These are phyloP conservation scores for Cyberlindnera mycetangii DNA, from an alignment of 805 yeast genomes.

Conservation along the genomic window DNA sequence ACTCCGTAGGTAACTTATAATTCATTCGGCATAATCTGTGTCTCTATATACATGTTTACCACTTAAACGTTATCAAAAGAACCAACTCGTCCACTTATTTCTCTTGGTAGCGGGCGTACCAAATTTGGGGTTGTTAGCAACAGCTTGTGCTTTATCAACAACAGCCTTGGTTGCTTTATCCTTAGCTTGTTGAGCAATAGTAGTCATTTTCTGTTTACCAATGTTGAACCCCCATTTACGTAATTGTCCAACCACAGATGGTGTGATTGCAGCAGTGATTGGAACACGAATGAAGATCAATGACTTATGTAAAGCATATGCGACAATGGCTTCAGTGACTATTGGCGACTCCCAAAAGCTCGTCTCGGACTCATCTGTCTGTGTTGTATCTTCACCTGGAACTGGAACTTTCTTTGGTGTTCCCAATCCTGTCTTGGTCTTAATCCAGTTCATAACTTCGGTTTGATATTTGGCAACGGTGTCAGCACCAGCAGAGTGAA, in stretches of 20 bases:
- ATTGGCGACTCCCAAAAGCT: slow-evolving; percentile 38
- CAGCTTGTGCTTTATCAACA: slow-evolving; percentile 30
- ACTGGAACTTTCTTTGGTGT: slow-evolving; percentile 25
- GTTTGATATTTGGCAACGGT: slow-evolving; percentile 67
- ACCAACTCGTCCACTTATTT: slow-evolving; percentile 59
- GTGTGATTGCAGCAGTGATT: slow-evolving; percentile 88
- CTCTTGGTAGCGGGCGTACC: slow-evolving; percentile 50
- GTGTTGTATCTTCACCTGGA: slow-evolving; percentile 10
- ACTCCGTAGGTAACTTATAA: too few relatives aligned
- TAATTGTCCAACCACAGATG: slow-evolving; percentile 62
- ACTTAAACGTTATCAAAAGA: slow-evolving; percentile 43
- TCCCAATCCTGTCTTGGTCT: slow-evolving; percentile 52
- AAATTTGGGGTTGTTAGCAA: slow-evolving; percentile 45
- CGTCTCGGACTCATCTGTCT: slow-evolving; percentile 12
- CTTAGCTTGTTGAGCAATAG: slow-evolving; percentile 37
- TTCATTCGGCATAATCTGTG: too few relatives aligned
- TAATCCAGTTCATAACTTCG: slow-evolving; percentile 43
- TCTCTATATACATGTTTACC: too few relatives aligned
- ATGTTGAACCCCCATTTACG: slow-evolving; percentile 79
- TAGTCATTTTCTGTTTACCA: slow-evolving; percentile 48
- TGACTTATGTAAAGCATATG: slow-evolving; percentile 91
- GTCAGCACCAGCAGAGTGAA: slow-evolving; percentile 87
- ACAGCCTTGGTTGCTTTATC: slow-evolving; percentile 30
- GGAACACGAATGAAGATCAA: slow-evolving; percentile 84
- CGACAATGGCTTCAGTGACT: slow-evolving; percentile 82